Evolutionary conservation across 306 rosid genomes (phyloP), one percentile per base, ranked within the genome.

Genomic region (Castanospermum australe): DNA sequence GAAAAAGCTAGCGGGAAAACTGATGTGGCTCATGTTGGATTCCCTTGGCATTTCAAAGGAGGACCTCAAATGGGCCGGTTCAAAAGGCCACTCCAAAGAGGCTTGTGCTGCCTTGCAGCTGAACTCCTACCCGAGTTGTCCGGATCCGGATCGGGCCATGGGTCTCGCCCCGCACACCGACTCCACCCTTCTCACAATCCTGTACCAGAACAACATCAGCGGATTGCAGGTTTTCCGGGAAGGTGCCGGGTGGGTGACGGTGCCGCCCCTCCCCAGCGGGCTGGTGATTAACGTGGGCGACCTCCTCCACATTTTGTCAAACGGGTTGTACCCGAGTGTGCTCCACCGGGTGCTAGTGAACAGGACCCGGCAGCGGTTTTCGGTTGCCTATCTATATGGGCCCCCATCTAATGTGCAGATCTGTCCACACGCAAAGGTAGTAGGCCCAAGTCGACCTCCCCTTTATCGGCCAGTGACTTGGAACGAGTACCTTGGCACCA

Each of bases 121-220:
- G 59, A 95, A 95, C 50, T 93, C 89, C 0, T 95, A 95, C 85
- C 99, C 99, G 8, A 83, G 71, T 28, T 95, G 99, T 39, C 99
- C 98, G 0, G 98, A 95, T 24, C 99, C 99, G 0, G 92, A 88
- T n/a, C 92, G 90, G 13, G 99, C 99, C 76, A 95, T 91, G 98
- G 98, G 99, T 21, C 88, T 95, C 0, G 98, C 98, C 0, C 88
- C 91, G 3, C 98, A 95, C 71, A 95, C 99, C 0, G 99, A 95
- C 67, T 91, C 99, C 0, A 93, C 97, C 71, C 86, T 95, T 10
- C 80, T 95, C 55, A 89, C 98, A 0, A 86, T 93, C 10, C 84
- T 95, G 3, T 57, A 93, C 84, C 99, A 95, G 35, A 93, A 81
- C 79, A 83, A 80, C 85, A 91, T 88, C 0, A 91, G 96, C 0